Evolutionary conservation across 108 stramenopile species (phyloP).

Genomic region (Skeletonema costatum): DNA sequence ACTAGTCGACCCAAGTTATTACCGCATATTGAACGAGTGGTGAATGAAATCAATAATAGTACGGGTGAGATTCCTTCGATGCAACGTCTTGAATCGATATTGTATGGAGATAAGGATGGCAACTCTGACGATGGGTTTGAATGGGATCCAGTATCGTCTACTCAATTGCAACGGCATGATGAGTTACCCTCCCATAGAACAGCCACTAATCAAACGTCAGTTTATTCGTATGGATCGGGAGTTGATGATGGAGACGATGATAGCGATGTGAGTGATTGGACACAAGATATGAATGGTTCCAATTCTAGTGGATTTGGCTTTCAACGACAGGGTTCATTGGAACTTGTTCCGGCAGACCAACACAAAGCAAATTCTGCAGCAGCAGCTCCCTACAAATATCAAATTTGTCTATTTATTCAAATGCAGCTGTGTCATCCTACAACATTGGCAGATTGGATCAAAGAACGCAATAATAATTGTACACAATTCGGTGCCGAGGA

Average conservation of each 20-base stretch:
- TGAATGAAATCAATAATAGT: slow-evolving; percentile 30
- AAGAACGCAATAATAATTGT: slow-evolving; percentile 62
- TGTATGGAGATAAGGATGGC: slow-evolving; percentile 19
- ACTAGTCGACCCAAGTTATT: slow-evolving; percentile 27
- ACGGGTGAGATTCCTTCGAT: slow-evolving; percentile 32
- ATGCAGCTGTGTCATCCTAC: slow-evolving; percentile 89
- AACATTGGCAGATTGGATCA: slow-evolving; percentile 89
- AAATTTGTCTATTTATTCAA: slow-evolving; percentile 90
- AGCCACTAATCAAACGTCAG: neutral
- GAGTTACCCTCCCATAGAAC: slow-evolving; percentile 22
- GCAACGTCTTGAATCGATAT: slow-evolving; percentile 40
- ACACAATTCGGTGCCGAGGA: slow-evolving; percentile 37
- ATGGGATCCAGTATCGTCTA: slow-evolving; percentile 27
- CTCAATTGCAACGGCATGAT: slow-evolving; percentile 6
- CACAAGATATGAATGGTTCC: slow-evolving; percentile 18
- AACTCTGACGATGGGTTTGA: slow-evolving; percentile 37
- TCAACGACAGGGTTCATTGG: slow-evolving; percentile 20
- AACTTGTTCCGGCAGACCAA: slow-evolving; percentile 26
- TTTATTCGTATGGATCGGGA: neutral
- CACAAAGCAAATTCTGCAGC: neutral
- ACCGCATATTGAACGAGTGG: slow-evolving; percentile 34
- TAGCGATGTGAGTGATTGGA: slow-evolving; percentile 53
- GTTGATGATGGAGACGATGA: slow-evolving; percentile 26
- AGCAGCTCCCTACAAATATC: slow-evolving; percentile 65
- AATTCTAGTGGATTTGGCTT: slow-evolving; percentile 14